Percentiles rank a stretch among this genome's conserved stretches.
These are phyloP conservation scores for Cantharellus cinnabarinus DNA, from an alignment of 768 basidiomycete genomes.

Conservation along the genomic window DNA sequence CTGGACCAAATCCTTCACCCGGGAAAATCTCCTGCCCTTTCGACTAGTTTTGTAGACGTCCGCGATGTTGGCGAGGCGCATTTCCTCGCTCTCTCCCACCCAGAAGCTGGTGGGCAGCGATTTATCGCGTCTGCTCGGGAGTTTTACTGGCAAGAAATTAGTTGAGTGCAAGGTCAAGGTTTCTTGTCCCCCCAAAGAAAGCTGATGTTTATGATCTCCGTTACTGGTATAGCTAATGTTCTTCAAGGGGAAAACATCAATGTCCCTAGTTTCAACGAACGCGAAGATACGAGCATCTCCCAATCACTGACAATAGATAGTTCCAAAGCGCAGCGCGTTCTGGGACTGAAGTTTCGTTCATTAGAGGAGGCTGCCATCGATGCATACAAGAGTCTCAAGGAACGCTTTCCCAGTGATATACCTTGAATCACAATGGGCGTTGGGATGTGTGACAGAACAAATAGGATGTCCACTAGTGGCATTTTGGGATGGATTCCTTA, in stretches of 20 bases:
- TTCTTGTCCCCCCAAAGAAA: neutral
- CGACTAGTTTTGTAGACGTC: constrained; percentile 13
- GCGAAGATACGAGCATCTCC: neutral
- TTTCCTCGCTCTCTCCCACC: constrained; percentile 9
- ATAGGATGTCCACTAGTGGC: too few species aligned
- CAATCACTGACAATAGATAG: neutral
- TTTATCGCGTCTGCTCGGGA: neutral
- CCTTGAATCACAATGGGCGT: neutral
- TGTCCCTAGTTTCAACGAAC: neutral
- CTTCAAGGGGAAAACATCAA: neutral
- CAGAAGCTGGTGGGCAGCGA: constrained; percentile 7
- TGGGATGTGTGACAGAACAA: too few species aligned
- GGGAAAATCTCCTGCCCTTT: neutral
- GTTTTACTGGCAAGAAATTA: neutral
- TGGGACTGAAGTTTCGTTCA: constrained; percentile 5
- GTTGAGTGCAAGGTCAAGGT: neutral
- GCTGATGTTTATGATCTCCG: neutral
- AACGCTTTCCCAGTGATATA: neutral
- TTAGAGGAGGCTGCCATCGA: constrained; percentile 1
- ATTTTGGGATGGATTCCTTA: too few species aligned
- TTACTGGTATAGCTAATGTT: neutral
- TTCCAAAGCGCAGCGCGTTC: constrained; percentile 2
- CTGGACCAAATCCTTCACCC: neutral
- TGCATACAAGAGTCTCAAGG: constrained; percentile 1
- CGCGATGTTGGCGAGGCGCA: constrained; percentile 15